These are phyloP conservation scores for Heterobasidion annosum DNA, from an alignment of 1,284 basidiomycete species.

Conservation along the genomic window DNA sequence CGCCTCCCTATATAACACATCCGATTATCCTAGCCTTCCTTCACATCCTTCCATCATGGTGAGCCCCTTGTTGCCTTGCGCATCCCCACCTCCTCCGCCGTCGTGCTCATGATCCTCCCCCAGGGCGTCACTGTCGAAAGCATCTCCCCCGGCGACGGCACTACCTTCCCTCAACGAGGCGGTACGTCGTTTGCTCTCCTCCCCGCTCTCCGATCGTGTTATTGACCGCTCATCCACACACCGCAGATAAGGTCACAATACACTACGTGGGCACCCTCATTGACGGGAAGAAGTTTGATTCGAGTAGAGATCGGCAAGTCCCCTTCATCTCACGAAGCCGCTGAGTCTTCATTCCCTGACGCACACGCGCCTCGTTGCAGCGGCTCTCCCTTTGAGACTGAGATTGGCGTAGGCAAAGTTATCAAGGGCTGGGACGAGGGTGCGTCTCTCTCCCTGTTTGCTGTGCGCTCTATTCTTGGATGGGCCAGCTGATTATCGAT, in stretches of 20 bases:
- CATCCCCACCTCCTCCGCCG: neutral
- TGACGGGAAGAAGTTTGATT: slow-evolving; percentile 61
- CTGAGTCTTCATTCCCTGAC: neutral
- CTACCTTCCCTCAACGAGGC: slow-evolving; percentile 34
- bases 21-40: slow-evolving; percentile 24
- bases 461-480: neutral
- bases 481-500: slow-evolving; percentile 3
- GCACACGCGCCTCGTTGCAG: slow-evolving; percentile 23
- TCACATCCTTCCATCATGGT: slow-evolving; percentile 21
- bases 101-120: neutral
- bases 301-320: slow-evolving; percentile 53
- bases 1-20: slow-evolving; percentile 24
- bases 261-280: slow-evolving; percentile 66
- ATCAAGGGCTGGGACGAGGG: slow-evolving; percentile 92
- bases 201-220: slow-evolving; percentile 7
- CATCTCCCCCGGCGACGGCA: slow-evolving; percentile 34
- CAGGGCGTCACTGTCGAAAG: slow-evolving; percentile 37
- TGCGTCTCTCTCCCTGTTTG: slow-evolving; percentile 23
- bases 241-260: slow-evolving; percentile 45
- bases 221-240: slow-evolving; percentile 3
- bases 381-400: slow-evolving; percentile 55
- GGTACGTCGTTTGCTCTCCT: slow-evolving; percentile 24
- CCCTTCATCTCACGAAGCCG: neutral
- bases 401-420: slow-evolving; percentile 75
- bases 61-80: slow-evolving; percentile 4